These are phyloP conservation scores for Kwoniella sp. DNA, from an alignment of 768 basidiomycete species.

Conservation along the genomic window DNA sequence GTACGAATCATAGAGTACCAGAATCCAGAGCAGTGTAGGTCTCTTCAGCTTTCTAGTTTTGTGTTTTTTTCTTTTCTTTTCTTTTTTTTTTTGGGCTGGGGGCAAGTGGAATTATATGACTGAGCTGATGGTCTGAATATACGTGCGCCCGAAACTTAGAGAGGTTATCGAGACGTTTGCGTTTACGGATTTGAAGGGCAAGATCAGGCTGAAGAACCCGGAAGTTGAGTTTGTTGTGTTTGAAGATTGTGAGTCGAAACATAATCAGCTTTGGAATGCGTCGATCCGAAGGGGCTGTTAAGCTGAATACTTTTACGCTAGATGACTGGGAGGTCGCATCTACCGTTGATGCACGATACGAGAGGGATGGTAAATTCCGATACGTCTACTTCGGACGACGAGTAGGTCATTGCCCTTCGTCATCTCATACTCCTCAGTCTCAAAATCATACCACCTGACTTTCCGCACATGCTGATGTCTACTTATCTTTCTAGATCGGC, in stretches of 20 bases:
- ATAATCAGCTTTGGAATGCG: background rate
- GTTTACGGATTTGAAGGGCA: constrained; percentile 80
- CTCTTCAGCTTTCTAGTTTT: background rate
- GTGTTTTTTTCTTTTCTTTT: no score
- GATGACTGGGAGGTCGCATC: constrained; percentile 27
- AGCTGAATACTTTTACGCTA: constrained; percentile 10
- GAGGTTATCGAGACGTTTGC: constrained; percentile 72
- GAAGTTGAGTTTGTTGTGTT: constrained; percentile 72
- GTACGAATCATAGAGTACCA: constrained; percentile 45
- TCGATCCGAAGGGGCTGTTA: constrained; percentile 2
- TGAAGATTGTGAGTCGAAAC: constrained; percentile 74
- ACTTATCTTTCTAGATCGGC: constrained; percentile 34
- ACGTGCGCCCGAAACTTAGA: no score
- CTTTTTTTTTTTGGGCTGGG: no score
- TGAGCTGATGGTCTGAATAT: no score
- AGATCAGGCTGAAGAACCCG: constrained; percentile 77
- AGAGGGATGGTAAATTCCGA: constrained; percentile 38
- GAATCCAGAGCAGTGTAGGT: constrained; percentile 31
- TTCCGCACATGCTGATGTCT: background rate
- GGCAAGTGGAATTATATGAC: no score
- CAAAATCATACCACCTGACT: background rate
- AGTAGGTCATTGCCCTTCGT: constrained; percentile 30
- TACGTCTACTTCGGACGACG: constrained; percentile 50
- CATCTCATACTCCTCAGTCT: background rate
- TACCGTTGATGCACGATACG: constrained; percentile 19